These are phyloP conservation scores for Hydnomerulius pinastri DNA, from an alignment of 768 basidiomycete species.

Conservation along the genomic window DNA sequence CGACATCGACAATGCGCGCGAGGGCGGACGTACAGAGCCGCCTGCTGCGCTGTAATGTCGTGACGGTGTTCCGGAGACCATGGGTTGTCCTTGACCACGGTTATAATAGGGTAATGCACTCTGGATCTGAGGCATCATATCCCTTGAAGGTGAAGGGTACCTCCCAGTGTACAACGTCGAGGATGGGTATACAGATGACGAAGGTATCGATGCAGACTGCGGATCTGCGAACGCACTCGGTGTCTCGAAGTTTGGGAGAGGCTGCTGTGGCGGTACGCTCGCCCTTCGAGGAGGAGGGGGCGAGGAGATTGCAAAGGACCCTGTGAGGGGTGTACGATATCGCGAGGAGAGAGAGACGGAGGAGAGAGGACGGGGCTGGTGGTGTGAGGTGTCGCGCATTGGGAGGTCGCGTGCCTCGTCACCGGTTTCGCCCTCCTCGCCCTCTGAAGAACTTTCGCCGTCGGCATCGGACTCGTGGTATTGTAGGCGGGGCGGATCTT, in stretches of 20 bases:
- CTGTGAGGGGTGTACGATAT: conserved; percentile 76
- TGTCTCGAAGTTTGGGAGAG: conserved; percentile 68
- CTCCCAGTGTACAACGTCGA: conserved; percentile 39
- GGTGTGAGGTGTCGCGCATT: conserved; percentile 41
- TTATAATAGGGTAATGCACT: conserved; percentile 38
- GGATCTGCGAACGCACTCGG: conserved; percentile 70
- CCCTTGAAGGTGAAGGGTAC: conserved; percentile 43
- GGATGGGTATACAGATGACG: conserved; percentile 38
- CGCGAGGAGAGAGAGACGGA: conserved; percentile 64
- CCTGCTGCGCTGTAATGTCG: conserved; percentile 37
- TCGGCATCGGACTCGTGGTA: conserved; percentile 24
- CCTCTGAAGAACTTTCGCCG: conserved; percentile 46
- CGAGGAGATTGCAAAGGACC: conserved; percentile 60
- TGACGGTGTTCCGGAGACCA: conserved; percentile 34
- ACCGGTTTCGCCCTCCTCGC: conserved; percentile 48
- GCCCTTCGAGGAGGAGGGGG: conserved; percentile 45
- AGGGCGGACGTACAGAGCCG: conserved; percentile 42
- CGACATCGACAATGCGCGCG: conserved; percentile 30
- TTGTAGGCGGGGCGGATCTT: conserved; percentile 10
- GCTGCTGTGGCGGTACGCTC: conserved; percentile 65
- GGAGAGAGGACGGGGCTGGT: conserved; percentile 62
- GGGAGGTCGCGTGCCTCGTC: conserved; percentile 50
- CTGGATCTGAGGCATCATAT: conserved; percentile 39
- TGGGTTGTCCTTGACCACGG: conserved; percentile 34
- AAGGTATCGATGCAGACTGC: conserved; percentile 39